phyloP scores from a whole-genome alignment of 2,329 filamentous ascomycete species.

The Penicillium italicum region DNA sequence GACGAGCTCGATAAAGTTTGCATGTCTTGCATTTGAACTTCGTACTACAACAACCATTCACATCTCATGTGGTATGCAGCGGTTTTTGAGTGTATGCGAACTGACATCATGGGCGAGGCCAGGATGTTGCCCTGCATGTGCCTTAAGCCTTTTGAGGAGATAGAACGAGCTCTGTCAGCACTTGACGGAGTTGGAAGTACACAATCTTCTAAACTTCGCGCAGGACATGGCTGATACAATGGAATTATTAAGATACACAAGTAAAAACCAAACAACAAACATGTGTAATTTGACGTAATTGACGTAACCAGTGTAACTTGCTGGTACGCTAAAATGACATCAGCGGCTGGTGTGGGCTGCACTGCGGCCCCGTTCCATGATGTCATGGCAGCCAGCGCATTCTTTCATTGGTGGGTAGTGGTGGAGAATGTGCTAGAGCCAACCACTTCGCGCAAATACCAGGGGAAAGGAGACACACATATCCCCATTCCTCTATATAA shows the following conservation, averaged over 20 bases:
- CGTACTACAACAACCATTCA: neutral
- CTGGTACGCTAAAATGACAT: conserved; percentile 15
- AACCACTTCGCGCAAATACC: conserved; percentile 17
- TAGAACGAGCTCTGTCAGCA: neutral
- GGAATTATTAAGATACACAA: neutral
- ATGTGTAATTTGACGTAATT: neutral
- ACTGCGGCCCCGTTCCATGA: conserved; percentile 9
- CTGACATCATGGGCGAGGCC: neutral
- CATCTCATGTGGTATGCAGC: neutral
- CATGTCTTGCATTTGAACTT: neutral
- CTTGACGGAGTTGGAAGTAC: neutral
- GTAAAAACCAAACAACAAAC: neutral
- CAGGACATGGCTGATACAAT: neutral
- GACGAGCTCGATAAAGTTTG: neutral
- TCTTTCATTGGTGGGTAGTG: conserved; percentile 17
- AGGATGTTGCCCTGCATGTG: neutral
- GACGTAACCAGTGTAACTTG: neutral
- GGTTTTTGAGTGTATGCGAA: neutral
- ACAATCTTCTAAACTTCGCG: neutral
- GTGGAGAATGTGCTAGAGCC: neutral
- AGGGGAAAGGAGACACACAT: neutral
- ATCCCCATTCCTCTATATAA: conserved; percentile 18
- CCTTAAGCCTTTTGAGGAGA: neutral
- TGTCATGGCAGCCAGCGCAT: conserved; percentile 8
- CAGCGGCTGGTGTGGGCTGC: conserved; percentile 16